Evolutionary conservation across 306 rosid genomes (phyloP).

Genomic region (Benincasa hispida): DNA sequence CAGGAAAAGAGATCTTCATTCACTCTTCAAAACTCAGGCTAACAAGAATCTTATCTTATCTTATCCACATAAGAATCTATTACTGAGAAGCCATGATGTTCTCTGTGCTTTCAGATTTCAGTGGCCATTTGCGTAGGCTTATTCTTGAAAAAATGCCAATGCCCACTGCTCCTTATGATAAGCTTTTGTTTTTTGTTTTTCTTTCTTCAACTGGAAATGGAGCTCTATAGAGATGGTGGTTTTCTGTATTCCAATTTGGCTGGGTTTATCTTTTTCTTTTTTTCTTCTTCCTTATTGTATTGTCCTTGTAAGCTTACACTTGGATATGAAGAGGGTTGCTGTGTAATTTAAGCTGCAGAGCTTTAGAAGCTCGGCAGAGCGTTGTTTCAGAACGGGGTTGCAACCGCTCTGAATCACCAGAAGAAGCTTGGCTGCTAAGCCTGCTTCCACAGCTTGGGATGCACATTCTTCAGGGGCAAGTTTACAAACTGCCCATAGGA

Average conservation of each 20-base stretch:
- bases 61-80: not conserved
- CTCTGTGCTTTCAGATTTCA: not conserved
- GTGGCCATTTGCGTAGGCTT: not conserved
- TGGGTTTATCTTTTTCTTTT: not conserved
- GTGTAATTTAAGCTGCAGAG: slow-evolving; percentile 68
- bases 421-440: slow-evolving; percentile 64
- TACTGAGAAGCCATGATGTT: not conserved
- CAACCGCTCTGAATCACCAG: slow-evolving; percentile 83
- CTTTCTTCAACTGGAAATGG: not conserved
- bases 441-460: slow-evolving; percentile 57
- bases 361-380: slow-evolving; percentile 59
- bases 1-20: not conserved
- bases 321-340: slow-evolving; percentile 51
- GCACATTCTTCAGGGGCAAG: slow-evolving; percentile 70
- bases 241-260: slow-evolving; percentile 17
- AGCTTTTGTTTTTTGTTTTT: not conserved
- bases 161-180: not conserved
- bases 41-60: slow-evolving; percentile 2
- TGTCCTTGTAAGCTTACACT: slow-evolving; percentile 72
- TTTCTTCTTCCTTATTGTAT: slow-evolving; percentile 38
- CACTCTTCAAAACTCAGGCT: not conserved
- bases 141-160: not conserved
- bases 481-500: slow-evolving; percentile 62
- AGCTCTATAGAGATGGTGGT: not conserved
- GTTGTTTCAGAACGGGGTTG: slow-evolving; percentile 52